A percentile compares a stretch with the other conserved stretches of the same genome.
These are phyloP conservation scores for Trametes cinnabarina DNA, from an alignment of 768 basidiomycete species.

Conservation along the genomic window DNA sequence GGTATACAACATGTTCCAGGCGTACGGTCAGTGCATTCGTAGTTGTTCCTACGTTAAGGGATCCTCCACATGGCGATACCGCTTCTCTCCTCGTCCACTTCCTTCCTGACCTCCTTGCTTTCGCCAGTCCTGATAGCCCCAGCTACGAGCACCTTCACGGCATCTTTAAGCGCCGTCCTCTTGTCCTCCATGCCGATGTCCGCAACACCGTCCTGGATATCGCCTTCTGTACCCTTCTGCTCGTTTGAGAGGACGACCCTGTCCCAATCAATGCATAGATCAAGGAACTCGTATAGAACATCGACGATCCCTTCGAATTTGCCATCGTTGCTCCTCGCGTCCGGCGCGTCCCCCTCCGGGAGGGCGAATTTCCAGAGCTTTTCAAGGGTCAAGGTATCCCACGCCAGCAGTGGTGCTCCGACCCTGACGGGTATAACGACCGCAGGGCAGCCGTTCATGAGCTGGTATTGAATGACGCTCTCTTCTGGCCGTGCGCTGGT, in stretches of 20 bases:
- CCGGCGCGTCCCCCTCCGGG: slow-evolving; percentile 34
- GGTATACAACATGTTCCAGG: no score
- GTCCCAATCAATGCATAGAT: slow-evolving; percentile 63
- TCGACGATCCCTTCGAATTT: slow-evolving; percentile 51
- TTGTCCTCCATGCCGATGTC: slow-evolving; percentile 25
- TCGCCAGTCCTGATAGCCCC: slow-evolving; percentile 51
- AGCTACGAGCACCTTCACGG: slow-evolving; percentile 50
- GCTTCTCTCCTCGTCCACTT: slow-evolving; percentile 53
- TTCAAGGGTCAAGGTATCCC: slow-evolving; percentile 60
- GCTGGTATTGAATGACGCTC: slow-evolving; percentile 60
- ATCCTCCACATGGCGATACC: slow-evolving; percentile 71
- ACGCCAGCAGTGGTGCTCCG: slow-evolving; percentile 62
- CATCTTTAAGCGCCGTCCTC: slow-evolving; percentile 45
- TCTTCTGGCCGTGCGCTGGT: slow-evolving; percentile 57
- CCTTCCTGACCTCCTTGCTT: slow-evolving; percentile 54
- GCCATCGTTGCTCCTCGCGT: slow-evolving; percentile 31
- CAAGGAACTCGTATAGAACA: slow-evolving; percentile 57
- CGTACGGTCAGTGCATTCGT: no score
- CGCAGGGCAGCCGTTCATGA: slow-evolving; percentile 60
- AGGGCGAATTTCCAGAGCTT: slow-evolving; percentile 53
- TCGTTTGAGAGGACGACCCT: slow-evolving; percentile 39
- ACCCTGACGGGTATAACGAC: slow-evolving; percentile 57
- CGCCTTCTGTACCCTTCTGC: slow-evolving; percentile 18
- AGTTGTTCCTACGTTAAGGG: slow-evolving; percentile 41
- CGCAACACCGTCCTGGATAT: slow-evolving; percentile 20